Base-by-base conservation (phyloP, 1,284 basidiomycete species). In the Austroboletus novae-zelandiae region DNA sequence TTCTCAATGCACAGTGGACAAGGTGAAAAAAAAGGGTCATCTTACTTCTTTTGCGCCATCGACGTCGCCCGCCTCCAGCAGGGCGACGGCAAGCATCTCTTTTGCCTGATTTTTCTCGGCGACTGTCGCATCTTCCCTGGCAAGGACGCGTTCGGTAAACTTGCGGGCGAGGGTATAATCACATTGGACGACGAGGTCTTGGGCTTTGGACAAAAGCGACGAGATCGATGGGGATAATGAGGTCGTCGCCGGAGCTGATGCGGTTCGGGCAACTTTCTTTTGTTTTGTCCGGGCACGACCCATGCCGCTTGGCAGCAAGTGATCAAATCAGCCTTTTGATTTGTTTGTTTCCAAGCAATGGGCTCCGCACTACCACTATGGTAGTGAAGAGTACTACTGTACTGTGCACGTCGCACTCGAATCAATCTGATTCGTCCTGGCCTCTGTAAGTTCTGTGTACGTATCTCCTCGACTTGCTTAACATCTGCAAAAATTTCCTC, bases 81-180 rank as follows among this genome's bases (percentile, higher is more conserved):
- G 79, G 0, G 81, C 76, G 0, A 94, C 80, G 4, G 89, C 91
- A 5, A 89, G 71, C 66, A 95, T 83, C 69, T 95, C 91, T 58
- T 78, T 83, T 1, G 88, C 92, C 52, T 89, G 84, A 1, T 75
- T 73, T 71, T 92, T 82, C 18, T 70, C 69, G 6, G 84, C 77
- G 5, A 43, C 2, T 5, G 54, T 56, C 0, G 45, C 59, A 52
- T 84, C 77, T 49, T 87, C 81, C 35, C 83, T 74, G 56, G 87
- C 79, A 31, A 94, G 71, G 27, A 89, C 79, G 35, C 90, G 80
- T 46, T 77, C 72, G 40, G 85, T 75, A 64, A 94, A 93, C 47
- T 80, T 81, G 51, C 79, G 73, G 9, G 91, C 91, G 30, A 93
- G 81, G 44, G 89, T 82, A 66, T 92, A 94, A 66, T 95, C 84